Conservation (phyloP, 768 basidiomycete genomes). For the Termitomyces sp. region DNA sequence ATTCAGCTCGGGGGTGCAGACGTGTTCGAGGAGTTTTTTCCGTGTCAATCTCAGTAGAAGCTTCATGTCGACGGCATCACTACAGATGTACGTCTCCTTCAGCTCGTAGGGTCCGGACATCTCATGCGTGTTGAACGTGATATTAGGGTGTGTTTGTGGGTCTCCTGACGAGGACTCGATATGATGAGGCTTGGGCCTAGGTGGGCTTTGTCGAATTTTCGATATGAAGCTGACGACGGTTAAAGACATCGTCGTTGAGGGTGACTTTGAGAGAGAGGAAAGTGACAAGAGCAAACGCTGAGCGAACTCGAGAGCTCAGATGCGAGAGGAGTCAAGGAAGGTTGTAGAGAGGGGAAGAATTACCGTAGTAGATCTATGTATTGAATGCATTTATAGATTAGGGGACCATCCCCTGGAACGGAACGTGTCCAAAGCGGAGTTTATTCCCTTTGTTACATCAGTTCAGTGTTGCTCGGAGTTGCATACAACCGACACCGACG, state of each 20-base stretch:
- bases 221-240: slow-evolving; percentile 44
- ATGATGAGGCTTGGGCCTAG: slow-evolving; percentile 22
- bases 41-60: slow-evolving; percentile 57
- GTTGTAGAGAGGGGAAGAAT: not conserved
- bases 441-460: slow-evolving; percentile 12
- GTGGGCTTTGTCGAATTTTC: slow-evolving; percentile 40
- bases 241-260: slow-evolving; percentile 21
- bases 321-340: not conserved
- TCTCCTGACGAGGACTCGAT: slow-evolving; percentile 34
- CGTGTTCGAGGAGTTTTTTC: slow-evolving; percentile 44
- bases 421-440: slow-evolving; percentile 14
- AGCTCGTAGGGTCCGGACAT: slow-evolving; percentile 26
- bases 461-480: slow-evolving; percentile 9
- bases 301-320: slow-evolving; percentile 4
- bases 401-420: not conserved
- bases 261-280: slow-evolving; percentile 14
- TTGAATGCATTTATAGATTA: slow-evolving; percentile 2
- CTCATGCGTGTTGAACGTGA: slow-evolving; percentile 23
- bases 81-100: slow-evolving; percentile 51
- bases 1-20: slow-evolving; percentile 44
- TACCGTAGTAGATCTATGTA: not conserved
- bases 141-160: slow-evolving; percentile 35
- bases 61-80: slow-evolving; percentile 57
- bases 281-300: slow-evolving; percentile 8
- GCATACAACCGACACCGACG: not conserved